Evolutionary conservation across 1,284 basidiomycete genomes (phyloP).

Genomic region (Trichosporon asahii): DNA sequence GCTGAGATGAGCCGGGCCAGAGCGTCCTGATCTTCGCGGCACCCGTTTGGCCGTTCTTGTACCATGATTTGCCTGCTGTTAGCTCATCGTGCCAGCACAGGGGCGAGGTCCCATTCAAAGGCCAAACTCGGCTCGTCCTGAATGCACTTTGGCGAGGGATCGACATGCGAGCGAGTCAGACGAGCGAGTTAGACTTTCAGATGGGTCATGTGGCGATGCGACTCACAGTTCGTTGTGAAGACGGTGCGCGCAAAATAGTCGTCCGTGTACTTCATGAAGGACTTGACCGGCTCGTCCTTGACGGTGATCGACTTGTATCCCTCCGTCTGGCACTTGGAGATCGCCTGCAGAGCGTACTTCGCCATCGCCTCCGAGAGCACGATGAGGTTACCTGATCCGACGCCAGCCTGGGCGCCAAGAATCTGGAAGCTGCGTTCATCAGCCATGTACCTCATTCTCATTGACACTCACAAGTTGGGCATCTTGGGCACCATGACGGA

Average conservation of each 20-base stretch:
- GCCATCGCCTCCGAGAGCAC: constrained; percentile 26
- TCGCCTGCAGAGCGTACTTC: constrained; percentile 22
- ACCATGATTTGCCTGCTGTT: constrained; percentile 25
- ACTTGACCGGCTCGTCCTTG: constrained; percentile 30
- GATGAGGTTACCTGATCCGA: constrained; percentile 19
- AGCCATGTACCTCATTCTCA: too few relatives aligned
- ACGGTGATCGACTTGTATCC: constrained; percentile 29
- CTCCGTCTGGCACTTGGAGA: constrained; percentile 19
- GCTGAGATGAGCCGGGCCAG: constrained; percentile 27
- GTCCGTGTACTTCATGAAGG: constrained; percentile 37
- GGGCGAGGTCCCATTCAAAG: background rate
- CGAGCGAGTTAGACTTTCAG: too few relatives aligned
- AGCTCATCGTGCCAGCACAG: background rate
- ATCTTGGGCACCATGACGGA: constrained; percentile 33
- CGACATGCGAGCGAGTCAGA: too few relatives aligned
- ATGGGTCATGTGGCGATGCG: too few relatives aligned
- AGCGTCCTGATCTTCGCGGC: constrained; percentile 20
- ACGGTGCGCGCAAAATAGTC: constrained; percentile 32
- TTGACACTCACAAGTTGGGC: constrained; percentile 33
- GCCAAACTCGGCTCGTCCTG: background rate
- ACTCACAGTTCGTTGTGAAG: constrained; percentile 28
- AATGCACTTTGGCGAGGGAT: background rate
- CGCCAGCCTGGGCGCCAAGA: constrained; percentile 16
- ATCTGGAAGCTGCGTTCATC: constrained; percentile 14
- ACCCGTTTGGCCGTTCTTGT: constrained; percentile 25